These are phyloP conservation scores for Lactarius tabidus DNA, from an alignment of 768 basidiomycete genomes.

Conservation along the genomic window DNA sequence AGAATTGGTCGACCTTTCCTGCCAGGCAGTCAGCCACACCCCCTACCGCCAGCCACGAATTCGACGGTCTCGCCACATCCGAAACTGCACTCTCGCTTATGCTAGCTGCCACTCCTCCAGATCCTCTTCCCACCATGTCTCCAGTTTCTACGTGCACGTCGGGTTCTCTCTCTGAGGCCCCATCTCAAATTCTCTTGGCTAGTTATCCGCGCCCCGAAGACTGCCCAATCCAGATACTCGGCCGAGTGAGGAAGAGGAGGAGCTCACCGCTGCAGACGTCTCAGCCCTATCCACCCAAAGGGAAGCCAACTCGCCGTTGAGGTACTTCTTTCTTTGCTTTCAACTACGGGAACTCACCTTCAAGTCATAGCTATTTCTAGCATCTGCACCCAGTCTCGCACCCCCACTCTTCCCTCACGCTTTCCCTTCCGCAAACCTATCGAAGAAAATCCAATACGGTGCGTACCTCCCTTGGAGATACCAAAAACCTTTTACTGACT, in stretches of 20 bases:
- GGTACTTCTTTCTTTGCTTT: neutral
- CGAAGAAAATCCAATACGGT: neutral
- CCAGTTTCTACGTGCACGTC: neutral
- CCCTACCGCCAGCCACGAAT: neutral
- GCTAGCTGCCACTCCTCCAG: neutral
- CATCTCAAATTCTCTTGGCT: neutral
- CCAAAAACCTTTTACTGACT: neutral
- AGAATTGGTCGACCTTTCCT: neutral
- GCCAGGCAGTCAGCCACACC: neutral
- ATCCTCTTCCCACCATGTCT: neutral
- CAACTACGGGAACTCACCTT: neutral
- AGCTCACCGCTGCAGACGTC: neutral
- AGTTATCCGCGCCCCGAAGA: conserved; percentile 4
- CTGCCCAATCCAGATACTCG: conserved; percentile 2
- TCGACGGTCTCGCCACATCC: neutral
- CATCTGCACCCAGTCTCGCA: neutral
- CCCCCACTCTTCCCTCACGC: neutral
- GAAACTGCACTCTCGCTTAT: conserved; percentile 5
- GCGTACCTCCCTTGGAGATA: neutral
- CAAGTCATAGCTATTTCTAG: neutral
- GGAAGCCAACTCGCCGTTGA: neutral
- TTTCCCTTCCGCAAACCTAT: neutral
- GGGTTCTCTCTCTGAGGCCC: neutral
- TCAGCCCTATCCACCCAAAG: neutral
- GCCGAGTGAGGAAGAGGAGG: conserved; percentile 1